Evolutionary conservation across 2,329 filamentous ascomycete species (phyloP), one percentile per base, ranked within the genome.

Genomic region (Fusarium algeriense): DNA sequence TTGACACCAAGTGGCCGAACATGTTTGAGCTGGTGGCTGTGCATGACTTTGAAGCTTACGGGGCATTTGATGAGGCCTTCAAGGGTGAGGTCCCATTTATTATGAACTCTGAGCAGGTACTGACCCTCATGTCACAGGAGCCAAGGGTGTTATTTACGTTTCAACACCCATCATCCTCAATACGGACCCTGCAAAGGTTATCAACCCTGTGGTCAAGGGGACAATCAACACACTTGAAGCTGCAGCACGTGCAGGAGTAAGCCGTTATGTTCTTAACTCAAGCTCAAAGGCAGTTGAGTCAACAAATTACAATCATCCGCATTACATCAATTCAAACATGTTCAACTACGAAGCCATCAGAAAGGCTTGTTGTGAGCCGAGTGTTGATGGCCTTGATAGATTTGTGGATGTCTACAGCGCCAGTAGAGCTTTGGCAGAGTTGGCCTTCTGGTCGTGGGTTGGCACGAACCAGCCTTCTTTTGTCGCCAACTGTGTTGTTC

Each of bases 241-340:
- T 14, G 28, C 52, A 35, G 8, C 30, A 10, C 38, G 28, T 4
- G 38, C 52, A 15, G 38, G 38, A 26, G 38, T 55, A 12, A 26
- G 45, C 14, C 38, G 38, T 15, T 28, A 46, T 10, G 38, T 55
- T 13, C 40, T 55, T 28, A 35, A 28, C 44, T 55, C 40, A 13
- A 46, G 53, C 17, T 55, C 53, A 17, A 55, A 46, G 17, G 53
- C 40, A 7, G 53, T 55, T n/a, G 53, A 55, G 14, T 28, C 40
- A 14, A 46, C 15, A 7, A n/a, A n/a, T n/a, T 55, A 55, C 20
- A 26, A 46, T 17, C 17, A 15, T 6, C 40, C 20, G 5, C 30
- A 55, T 12, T 28, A 55, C 11, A 32, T 55, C 7, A 46, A 5
- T 7, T 28, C 30, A n/a, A 26, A 32, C 12, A 55, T 46, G 30